Evolutionary conservation across 495 filamentous ascomycete genomes (phyloP), one percentile per base, ranked within the genome.

Genomic region (Geopyxis carbonaria): DNA sequence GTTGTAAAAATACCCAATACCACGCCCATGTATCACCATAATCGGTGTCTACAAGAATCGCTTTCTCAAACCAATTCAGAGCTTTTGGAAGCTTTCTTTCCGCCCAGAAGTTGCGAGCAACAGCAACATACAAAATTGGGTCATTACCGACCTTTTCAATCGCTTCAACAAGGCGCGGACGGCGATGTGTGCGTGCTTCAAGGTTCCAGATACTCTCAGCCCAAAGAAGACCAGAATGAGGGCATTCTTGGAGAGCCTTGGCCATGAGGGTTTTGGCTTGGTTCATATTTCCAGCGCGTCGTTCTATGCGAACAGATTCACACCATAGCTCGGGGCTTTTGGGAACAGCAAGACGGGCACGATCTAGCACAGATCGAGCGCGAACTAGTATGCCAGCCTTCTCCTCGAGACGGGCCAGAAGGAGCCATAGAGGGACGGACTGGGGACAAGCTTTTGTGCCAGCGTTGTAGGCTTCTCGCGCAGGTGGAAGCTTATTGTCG

Each of bases 131-230:
- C 22, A 95, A 61, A 2, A 76, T 68, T 0, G 89, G 75, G 50
- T 95, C 85, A 50, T 86, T 87, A 38, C 94, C 89, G 4, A 86
- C 82, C 62, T 91, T 92, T 60, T 92, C 89, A 58, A 97, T 89
- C 6, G 87, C 91, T 53, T 94, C 89, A 19, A 94, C 65, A 22
- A 80, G 76, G 16, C 86, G 72, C 6, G 89, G 75, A 52, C 93
- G 92, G 7, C 89, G 77, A 54, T 94, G 84, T 18, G 86, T 85
- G 30, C 91, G 78, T 16, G 75, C 60, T 57, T 94, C 91, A 4
- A 97, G 77, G 55, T 93, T 66, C 78, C 86, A 85, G 56, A 97
- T 95, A 34, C 75, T 79, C 61, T 95, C 91, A 16, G 72, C 72
- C 85, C 87, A 97, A 1, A 97, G 69, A 1, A 92, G 60, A 1